Conservation (phyloP, 2,329 filamentous ascomycete species). For the Helotiales sp. region DNA sequence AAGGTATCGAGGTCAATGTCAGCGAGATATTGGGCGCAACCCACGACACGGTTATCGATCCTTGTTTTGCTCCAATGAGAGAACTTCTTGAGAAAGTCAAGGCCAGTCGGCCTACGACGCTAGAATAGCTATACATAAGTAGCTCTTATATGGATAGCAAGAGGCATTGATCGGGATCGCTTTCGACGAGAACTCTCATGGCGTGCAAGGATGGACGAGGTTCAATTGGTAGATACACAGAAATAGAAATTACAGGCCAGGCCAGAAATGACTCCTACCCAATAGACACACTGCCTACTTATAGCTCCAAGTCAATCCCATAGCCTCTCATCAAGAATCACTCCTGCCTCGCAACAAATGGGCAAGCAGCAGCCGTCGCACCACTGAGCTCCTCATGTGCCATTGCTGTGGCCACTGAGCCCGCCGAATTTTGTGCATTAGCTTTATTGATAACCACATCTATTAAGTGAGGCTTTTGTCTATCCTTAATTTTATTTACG, state of each 20-base stretch:
- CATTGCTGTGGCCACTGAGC: neutral
- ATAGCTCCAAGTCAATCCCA: too few relatives aligned
- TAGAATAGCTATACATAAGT: neutral
- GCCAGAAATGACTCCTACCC: too few relatives aligned
- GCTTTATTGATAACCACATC: too few relatives aligned
- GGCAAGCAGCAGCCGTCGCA: slow-evolving; percentile 10
- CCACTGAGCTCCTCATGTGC: slow-evolving; percentile 9
- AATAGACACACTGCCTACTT: too few relatives aligned
- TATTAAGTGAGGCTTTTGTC: too few relatives aligned
- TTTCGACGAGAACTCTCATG: neutral
- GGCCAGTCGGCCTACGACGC: neutral
- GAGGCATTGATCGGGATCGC: neutral
- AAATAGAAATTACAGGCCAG: neutral
- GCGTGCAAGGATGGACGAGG: neutral
- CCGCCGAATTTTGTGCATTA: too few relatives aligned
- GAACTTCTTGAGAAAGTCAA: slow-evolving; percentile 19
- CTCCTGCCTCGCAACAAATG: slow-evolving; percentile 10
- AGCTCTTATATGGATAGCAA: too few relatives aligned
- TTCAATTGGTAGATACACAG: neutral
- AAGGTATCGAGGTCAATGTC: slow-evolving; percentile 45
- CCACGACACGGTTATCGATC: slow-evolving; percentile 46
- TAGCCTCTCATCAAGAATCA: neutral
- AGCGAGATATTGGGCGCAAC: slow-evolving; percentile 43
- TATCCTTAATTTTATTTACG: too few relatives aligned
- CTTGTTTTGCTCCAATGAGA: slow-evolving; percentile 18